These are phyloP conservation scores for Cercospora sp. DNA, from an alignment of 2,329 filamentous ascomycete genomes.

Conservation along the genomic window DNA sequence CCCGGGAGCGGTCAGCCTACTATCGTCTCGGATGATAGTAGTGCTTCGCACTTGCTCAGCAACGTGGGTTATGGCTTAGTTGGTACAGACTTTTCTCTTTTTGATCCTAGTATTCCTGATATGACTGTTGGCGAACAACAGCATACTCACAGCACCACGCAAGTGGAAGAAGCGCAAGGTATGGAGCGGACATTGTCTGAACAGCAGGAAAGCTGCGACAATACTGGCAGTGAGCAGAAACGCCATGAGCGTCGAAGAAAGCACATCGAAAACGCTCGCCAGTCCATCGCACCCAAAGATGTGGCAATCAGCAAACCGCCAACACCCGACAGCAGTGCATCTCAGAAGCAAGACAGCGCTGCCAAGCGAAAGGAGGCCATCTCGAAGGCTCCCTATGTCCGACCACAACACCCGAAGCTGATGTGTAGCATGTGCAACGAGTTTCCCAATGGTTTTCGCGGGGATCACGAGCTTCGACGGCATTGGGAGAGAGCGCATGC, in stretches of 20 bases:
- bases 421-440: slow-evolving; percentile 70
- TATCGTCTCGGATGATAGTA: slow-evolving; percentile 30
- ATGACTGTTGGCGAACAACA: slow-evolving; percentile 19
- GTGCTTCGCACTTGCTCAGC: slow-evolving; percentile 28
- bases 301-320: slow-evolving; percentile 14
- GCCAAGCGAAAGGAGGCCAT: slow-evolving; percentile 35
- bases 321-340: background rate
- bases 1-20: slow-evolving; percentile 30
- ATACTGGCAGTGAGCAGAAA: slow-evolving; percentile 26
- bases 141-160: slow-evolving; percentile 21
- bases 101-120: slow-evolving; percentile 30
- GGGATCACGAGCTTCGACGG: slow-evolving; percentile 70
- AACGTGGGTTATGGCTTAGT: slow-evolving; percentile 33
- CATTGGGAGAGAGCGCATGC: slow-evolving; percentile 66
- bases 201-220: slow-evolving; percentile 24
- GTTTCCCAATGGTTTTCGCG: slow-evolving; percentile 76
- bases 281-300: slow-evolving; percentile 32
- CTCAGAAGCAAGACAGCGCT: background rate
- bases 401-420: slow-evolving; percentile 70
- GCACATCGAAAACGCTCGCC: slow-evolving; percentile 35
- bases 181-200: slow-evolving; percentile 31
- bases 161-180: slow-evolving; percentile 19
- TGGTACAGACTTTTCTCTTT: slow-evolving; percentile 30
- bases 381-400: slow-evolving; percentile 58
- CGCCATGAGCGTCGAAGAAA: slow-evolving; percentile 33